These are phyloP conservation scores for sorghum (Sorghum bicolor) DNA, from an alignment of 176 grass and related monocot genomes.

Conservation along the genomic window DNA sequence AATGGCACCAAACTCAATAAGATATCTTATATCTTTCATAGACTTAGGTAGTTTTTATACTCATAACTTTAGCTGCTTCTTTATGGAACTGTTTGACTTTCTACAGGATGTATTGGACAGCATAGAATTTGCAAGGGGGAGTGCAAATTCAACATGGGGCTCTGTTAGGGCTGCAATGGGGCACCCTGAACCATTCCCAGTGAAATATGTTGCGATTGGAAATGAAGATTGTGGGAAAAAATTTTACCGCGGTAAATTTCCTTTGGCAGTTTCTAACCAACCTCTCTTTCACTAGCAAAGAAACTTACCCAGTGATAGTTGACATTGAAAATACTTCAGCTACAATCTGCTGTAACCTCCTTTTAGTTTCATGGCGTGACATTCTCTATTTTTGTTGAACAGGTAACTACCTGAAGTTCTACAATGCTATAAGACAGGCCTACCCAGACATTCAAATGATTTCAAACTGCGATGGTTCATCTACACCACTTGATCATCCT, in stretches of 20 bases:
- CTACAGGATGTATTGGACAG: conserved; percentile 80
- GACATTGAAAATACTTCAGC: neutral
- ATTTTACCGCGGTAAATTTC: conserved; percentile 57
- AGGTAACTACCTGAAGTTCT: conserved; percentile 94
- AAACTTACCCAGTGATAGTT: neutral
- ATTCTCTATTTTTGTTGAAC: conserved; percentile 23
- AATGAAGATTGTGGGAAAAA: conserved; percentile 88
- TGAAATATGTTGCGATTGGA: conserved; percentile 89
- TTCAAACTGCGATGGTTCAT: conserved; percentile 82
- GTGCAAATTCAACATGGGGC: conserved; percentile 82
- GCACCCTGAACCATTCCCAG: conserved; percentile 85
- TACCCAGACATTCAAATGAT: conserved; percentile 94
- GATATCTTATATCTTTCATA: neutral
- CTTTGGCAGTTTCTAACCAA: neutral
- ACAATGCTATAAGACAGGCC: conserved; percentile 65
- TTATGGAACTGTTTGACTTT: conserved; percentile 1
- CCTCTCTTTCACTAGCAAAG: neutral
- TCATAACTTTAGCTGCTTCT: neutral
- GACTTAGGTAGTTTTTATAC: neutral
- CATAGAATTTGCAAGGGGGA: conserved; percentile 92
- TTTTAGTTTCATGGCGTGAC: conserved; percentile 18
- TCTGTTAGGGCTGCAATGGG: conserved; percentile 87
- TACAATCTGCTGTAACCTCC: neutral
- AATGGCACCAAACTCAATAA: neutral
- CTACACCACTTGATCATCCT: conserved; percentile 70